Evolutionary conservation across 352 stramenopile genomes (phyloP), one percentile per base, ranked within the genome.

Genomic region (Pythium scleroteichum): DNA sequence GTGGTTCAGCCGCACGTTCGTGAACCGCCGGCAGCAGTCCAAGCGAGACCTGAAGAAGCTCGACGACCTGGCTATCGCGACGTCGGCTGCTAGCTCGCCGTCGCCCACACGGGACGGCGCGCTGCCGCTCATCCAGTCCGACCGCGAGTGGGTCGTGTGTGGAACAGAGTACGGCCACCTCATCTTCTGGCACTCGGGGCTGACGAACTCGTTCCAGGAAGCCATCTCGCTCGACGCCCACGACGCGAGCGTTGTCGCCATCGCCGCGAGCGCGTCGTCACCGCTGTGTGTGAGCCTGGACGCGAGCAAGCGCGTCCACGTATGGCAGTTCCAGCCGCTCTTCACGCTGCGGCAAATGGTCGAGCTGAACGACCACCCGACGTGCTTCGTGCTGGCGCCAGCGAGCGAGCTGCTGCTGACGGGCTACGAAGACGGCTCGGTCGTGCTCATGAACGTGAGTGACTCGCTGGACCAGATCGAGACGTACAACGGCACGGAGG

Each of bases 181-280:
- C 44, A 47, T 92, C 24, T 92, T 88, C 53, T 89, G 79, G 79
- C 78, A 88, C 64, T 84, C 82, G 13, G 76, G 77, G 3, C 59
- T 86, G 19, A 67, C 64, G 3, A 73, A 67, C 35, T 73, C 29
- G 13, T 69, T 72, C 29, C 56, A 66, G 39, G 78, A 75, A 53
- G 75, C 55, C 24, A 79, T 87, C 40, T 76, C 64, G 24, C 58
- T 89, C 24, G 75, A 87, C 12, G 79, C 72, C 5, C 82, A 92
- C 35, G 75, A 88, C 49, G 70, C 71, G 19, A 61, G 62, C 8
- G 71, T 90, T 20, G 62, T 79, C 2, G 58, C 75, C 27, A 61
- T 88, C 17, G 53, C 53, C 1, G 66, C 76, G 3, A 85, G 75
- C 50, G 63, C 68, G 33, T 69, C 72, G 17, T 85, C 82, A 8